Percentiles rank a stretch among this genome's conserved stretches.
These are phyloP conservation scores for Cladosporium oxysporum DNA, from an alignment of 2,329 filamentous ascomycete species.

Conservation along the genomic window DNA sequence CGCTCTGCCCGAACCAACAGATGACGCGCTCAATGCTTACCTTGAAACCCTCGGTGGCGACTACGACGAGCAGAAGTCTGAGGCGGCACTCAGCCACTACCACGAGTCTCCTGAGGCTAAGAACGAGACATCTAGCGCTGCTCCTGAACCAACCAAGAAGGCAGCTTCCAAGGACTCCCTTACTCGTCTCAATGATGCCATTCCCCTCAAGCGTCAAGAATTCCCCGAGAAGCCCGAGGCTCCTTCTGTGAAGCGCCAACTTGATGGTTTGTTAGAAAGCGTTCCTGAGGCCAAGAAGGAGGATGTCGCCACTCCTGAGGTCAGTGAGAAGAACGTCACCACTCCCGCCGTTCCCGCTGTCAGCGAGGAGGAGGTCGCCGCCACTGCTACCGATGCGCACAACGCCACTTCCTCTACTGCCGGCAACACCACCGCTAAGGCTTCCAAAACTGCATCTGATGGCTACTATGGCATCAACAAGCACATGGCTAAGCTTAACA, in stretches of 20 bases:
- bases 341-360: background rate
- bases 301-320: background rate
- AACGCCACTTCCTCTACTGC: conserved; percentile 4
- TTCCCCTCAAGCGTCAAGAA: background rate
- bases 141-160: background rate
- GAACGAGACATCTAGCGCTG: conserved; percentile 6
- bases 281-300: background rate
- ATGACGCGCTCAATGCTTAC: background rate
- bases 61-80: conserved; percentile 1
- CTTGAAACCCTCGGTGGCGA: background rate
- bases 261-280: background rate
- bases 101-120: background rate
- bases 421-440: background rate
- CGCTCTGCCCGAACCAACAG: background rate
- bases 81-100: background rate
- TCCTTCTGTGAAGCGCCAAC: background rate
- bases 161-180: background rate
- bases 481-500: conserved; percentile 10
- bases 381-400: background rate
- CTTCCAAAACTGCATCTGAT: background rate
- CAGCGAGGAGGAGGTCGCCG: background rate
- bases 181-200: background rate
- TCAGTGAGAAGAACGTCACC: background rate
- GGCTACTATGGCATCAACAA: conserved; percentile 17
- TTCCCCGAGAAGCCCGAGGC: background rate